Evolutionary conservation across 1,284 basidiomycete genomes (phyloP).

Genomic region (Gymnopus androsaceus): DNA sequence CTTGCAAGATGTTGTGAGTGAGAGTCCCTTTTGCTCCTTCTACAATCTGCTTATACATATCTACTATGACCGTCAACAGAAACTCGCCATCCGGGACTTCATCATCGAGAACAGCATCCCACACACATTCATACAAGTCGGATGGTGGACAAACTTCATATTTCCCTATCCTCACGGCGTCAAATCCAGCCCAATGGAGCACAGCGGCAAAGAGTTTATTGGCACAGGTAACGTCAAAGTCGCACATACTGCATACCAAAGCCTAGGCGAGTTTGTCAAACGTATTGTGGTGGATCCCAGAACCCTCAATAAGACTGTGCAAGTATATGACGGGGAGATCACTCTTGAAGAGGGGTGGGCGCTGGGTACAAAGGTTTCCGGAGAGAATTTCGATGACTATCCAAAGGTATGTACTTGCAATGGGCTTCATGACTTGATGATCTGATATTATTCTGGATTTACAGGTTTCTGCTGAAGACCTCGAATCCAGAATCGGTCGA

Average conservation of each 20-base stretch:
- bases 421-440: neutral
- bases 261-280: neutral
- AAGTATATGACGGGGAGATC: neutral
- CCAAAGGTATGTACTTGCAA: neutral
- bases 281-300: slow-evolving; percentile 3
- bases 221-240: neutral
- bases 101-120: too few relatives aligned
- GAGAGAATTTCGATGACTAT: slow-evolving; percentile 5
- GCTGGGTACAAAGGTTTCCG: neutral
- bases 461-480: neutral
- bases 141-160: neutral
- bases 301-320: neutral
- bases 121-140: slow-evolving; percentile 4
- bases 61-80: neutral
- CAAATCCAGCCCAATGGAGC: neutral
- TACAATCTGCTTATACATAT: neutral
- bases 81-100: neutral
- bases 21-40: neutral
- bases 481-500: neutral
- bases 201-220: neutral
- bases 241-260: neutral
- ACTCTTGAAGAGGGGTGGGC: neutral
- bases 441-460: neutral
- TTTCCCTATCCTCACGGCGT: neutral
- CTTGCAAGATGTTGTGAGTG: neutral